These are phyloP conservation scores for Croton setiger DNA, from an alignment of 441 rosid species.

Conservation along the genomic window DNA sequence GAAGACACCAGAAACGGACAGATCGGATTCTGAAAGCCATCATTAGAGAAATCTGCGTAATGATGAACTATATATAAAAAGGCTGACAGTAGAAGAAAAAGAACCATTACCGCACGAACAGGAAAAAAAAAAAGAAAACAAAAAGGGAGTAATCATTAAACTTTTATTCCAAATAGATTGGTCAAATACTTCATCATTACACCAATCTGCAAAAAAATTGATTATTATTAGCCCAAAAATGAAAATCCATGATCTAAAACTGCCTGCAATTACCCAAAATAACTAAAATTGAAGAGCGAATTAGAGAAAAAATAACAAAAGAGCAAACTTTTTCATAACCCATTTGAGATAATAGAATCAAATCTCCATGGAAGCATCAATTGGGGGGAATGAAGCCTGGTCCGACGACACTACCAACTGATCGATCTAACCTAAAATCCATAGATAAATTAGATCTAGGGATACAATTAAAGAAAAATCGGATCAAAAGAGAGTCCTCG, in stretches of 20 bases:
- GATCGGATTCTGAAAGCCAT: conserved; percentile 45
- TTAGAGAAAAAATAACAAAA: not conserved
- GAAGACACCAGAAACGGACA: conserved; percentile 45
- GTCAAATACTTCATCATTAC: conserved; percentile 74
- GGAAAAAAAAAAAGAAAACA: conserved; percentile 11
- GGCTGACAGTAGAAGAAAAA: conserved; percentile 22
- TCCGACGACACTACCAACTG: conserved; percentile 64
- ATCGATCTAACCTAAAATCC: conserved; percentile 6
- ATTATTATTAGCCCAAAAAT: conserved; percentile 25
- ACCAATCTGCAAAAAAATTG: conserved; percentile 47
- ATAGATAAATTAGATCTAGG: conserved; percentile 6
- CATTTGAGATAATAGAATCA: not conserved
- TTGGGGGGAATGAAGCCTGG: conserved; percentile 99
- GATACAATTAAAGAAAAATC: not conserved
- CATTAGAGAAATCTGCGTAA: conserved; percentile 33
- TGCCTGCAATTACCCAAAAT: conserved; percentile 7
- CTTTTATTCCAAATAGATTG: conserved; percentile 25
- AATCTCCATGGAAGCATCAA: conserved; percentile 38
- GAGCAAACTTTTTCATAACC: conserved; percentile 33
- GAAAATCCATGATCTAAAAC: conserved; percentile 25
- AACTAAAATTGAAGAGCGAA: conserved; percentile 1
- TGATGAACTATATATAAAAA: conserved; percentile 28
- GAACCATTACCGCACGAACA: conserved; percentile 44
- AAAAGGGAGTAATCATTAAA: conserved; percentile 55
- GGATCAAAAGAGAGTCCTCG: conserved; percentile 58